Base-by-base conservation (phyloP, 2,329 filamentous ascomycete genomes). In the Nectriaceae sp. region DNA sequence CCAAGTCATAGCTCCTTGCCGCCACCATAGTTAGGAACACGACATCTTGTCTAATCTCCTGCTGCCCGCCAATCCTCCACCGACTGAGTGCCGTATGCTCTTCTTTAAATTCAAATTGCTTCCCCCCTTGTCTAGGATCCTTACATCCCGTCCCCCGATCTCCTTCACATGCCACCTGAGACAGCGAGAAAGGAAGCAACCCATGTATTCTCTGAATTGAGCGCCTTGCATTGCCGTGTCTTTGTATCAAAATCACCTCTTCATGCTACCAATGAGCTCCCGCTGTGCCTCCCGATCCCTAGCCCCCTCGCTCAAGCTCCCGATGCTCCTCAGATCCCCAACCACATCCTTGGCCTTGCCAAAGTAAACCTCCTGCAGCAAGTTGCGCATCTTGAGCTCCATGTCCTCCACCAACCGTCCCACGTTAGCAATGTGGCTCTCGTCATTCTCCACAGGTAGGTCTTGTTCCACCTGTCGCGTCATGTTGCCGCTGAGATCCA, bases 291-390 rank as follows among this genome's bases (percentile, higher is more conserved):
- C 89, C 53, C 89, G 82, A 58, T 97, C 93, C 65, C 82, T 83
- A 65, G 89, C 90, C 33, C 87, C 85, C 72, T 96, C 90, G 56
- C 89, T 95, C 69, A 97, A 74, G 54, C 88, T 85, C 43, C 85
- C 84, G 56, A 96, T 81, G 72, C 92, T 97, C 69, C 94, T 82
- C 71, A 99, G 74, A 70, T 99, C 93, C 46, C 93, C 94, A 3
- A 99, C 93, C 3, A 99, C 91, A 72, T 99, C 94, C 81, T 96
- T 97, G 46, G 94, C 93, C 79, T 99, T 99, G 67, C 94, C 94
- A 73, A 99, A 99, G 75, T 99, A 99, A 42, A 99, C 94, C 74
- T 99, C 94, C 78, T 99, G 93, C 69, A 99, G 76, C 71, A 97
- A 72, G 72, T 99, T 99, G 57, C 94, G 84, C 94, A 99, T 97